phyloP scores from a whole-genome alignment of 768 basidiomycete species.

The Macrolepiota fuliginosa region DNA sequence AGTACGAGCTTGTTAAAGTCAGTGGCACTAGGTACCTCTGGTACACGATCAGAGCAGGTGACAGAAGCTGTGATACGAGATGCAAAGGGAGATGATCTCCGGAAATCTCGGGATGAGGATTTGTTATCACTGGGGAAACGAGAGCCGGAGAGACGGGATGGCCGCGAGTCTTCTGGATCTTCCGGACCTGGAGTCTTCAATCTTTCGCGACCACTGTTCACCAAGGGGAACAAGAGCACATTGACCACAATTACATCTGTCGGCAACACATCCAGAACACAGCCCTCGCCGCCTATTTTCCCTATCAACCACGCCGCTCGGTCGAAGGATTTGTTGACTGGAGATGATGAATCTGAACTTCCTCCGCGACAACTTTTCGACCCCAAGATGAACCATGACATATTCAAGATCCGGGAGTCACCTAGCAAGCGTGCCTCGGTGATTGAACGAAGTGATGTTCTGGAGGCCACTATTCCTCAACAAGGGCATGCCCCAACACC shows the following conservation, averaged over 20 bases:
- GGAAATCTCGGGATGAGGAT: constrained; percentile 4
- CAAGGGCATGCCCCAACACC: constrained; percentile 34
- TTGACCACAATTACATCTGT: background rate
- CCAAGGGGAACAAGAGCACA: background rate
- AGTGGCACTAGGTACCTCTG: constrained; percentile 27
- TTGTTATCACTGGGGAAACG: background rate
- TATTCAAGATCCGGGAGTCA: constrained; percentile 55
- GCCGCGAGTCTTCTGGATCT: background rate
- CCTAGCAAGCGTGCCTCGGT: constrained; percentile 73
- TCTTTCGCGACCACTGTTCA: background rate
- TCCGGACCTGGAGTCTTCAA: background rate
- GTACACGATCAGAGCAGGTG: constrained; percentile 53
- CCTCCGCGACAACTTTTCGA: constrained; percentile 11
- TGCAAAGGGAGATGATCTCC: constrained; percentile 19
- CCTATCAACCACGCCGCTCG: constrained; percentile 24
- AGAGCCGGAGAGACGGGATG: background rate
- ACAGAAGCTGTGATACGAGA: constrained; percentile 55
- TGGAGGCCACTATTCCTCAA: constrained; percentile 35
- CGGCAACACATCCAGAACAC: background rate
- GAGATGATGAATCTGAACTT: constrained; percentile 44
- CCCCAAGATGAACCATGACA: constrained; percentile 32
- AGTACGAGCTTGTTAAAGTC: constrained; percentile 20
- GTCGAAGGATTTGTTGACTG: constrained; percentile 72
- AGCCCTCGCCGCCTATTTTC: background rate
- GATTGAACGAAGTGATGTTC: constrained; percentile 46